Conservation (phyloP, 805 yeast genomes). For the Kodamaea jinghongensis region DNA sequence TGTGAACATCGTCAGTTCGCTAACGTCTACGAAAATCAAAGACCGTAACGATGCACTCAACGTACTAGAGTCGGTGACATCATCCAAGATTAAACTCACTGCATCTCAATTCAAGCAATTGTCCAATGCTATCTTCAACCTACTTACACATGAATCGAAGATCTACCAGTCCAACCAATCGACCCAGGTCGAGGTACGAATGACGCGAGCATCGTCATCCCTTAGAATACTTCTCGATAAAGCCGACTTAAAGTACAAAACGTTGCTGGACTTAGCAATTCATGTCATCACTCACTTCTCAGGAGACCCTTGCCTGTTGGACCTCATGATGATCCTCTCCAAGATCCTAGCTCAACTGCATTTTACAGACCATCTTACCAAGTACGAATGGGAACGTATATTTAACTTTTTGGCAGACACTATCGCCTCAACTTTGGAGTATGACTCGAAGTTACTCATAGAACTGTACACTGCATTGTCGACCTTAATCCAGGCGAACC, state of each 20-base stretch:
- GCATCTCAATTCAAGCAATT: constrained; percentile 23
- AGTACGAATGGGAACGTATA: constrained; percentile 25
- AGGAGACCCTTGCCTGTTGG: constrained; percentile 22
- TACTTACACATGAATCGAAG: constrained; percentile 36
- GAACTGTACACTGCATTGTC: constrained; percentile 20
- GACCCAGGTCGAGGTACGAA: constrained; percentile 24
- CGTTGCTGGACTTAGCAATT: constrained; percentile 17
- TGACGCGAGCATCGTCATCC: constrained; percentile 30
- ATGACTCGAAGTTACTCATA: constrained; percentile 15
- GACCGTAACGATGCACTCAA: constrained; percentile 54
- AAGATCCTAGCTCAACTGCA: constrained; percentile 21
- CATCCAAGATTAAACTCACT: constrained; percentile 17
- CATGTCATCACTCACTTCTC: constrained; percentile 19
- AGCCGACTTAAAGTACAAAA: constrained; percentile 20
- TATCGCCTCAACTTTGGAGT: no score
- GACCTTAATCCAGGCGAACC: constrained; percentile 20
- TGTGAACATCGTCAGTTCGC: constrained; percentile 8
- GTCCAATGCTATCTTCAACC: constrained; percentile 21
- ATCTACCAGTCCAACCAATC: constrained; percentile 23
- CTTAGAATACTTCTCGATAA: constrained; percentile 25
- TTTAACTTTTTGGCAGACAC: constrained; percentile 19
- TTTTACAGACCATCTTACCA: constrained; percentile 32
- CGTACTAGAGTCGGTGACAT: constrained; percentile 18
- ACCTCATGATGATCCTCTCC: constrained; percentile 22
- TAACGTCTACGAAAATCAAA: constrained; percentile 47